A percentile compares a stretch with the other conserved stretches of the same genome.
Conservation (phyloP, 768 basidiomycete genomes). For the Favolaschia claudopus region DNA sequence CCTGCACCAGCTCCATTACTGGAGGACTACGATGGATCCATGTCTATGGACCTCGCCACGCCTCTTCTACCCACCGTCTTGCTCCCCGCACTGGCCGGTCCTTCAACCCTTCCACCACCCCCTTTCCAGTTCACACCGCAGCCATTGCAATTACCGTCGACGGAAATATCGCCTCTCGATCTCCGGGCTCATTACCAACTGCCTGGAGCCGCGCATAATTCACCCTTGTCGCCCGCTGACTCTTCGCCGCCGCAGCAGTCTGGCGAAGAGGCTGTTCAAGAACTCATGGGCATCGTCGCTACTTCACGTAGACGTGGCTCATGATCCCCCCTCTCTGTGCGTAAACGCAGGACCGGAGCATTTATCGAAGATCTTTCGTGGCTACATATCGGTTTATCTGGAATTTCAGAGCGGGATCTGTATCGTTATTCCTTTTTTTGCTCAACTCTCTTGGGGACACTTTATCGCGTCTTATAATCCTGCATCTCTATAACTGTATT, state of each 20-base stretch:
- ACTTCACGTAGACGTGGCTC: too few species aligned
- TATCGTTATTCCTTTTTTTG: too few species aligned
- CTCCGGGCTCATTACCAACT: background rate
- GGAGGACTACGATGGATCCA: constrained; percentile 46
- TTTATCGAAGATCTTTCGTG: too few species aligned
- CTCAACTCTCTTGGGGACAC: too few species aligned
- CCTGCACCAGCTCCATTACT: too few species aligned
- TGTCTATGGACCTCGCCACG: constrained; percentile 61
- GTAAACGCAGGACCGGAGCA: too few species aligned
- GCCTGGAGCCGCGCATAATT: background rate
- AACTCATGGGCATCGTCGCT: background rate
- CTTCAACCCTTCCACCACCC: background rate
- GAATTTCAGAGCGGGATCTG: too few species aligned
- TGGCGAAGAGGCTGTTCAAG: constrained; percentile 2
- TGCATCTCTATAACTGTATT: too few species aligned
- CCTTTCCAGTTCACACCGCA: constrained; percentile 25
- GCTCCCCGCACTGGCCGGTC: constrained; percentile 21
- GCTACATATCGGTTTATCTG: too few species aligned
- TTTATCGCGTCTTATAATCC: too few species aligned
- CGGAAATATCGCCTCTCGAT: constrained; percentile 12
- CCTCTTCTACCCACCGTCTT: constrained; percentile 50
- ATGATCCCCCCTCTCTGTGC: too few species aligned
- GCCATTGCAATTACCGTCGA: constrained; percentile 21
- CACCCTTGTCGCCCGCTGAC: background rate
- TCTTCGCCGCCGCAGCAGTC: background rate